Percentiles rank a stretch among this genome's conserved stretches.
Conservation (phyloP, 169 alveolate species). For the Plasmodium gaboni region DNA sequence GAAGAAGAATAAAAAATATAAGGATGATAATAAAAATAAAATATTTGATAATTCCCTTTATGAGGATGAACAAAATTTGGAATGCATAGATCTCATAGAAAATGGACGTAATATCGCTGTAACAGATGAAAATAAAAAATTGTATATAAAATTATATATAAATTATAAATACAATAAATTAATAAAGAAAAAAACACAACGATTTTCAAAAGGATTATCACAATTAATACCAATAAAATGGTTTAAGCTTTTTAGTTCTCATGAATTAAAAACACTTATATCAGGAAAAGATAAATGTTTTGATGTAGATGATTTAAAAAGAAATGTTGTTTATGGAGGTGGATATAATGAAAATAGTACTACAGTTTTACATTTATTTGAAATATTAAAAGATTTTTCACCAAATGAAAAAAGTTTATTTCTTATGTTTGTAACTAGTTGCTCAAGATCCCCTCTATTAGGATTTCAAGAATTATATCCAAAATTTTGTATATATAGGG, state of each 20-base stretch:
- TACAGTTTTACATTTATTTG: constrained; percentile 94
- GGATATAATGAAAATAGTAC: constrained; percentile 89
- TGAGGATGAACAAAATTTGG: neutral
- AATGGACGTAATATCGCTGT: constrained; percentile 84
- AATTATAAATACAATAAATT: constrained; percentile 92
- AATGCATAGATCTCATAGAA: constrained; percentile 80
- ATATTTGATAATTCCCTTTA: too few relatives aligned
- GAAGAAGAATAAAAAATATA: neutral
- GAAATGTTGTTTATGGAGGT: constrained; percentile 93
- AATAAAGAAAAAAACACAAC: constrained; percentile 88
- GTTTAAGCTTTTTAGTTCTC: constrained; percentile 92
- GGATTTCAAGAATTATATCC: constrained; percentile 95
- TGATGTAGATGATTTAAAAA: constrained; percentile 92
- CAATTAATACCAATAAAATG: constrained; percentile 92
- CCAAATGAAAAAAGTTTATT: constrained; percentile 91
- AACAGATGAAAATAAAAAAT: constrained; percentile 88
- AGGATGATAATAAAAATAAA: neutral
- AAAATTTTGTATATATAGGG: constrained; percentile 93
- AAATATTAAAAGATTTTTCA: constrained; percentile 85
- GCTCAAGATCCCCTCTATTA: constrained; percentile 96
- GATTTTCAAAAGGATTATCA: constrained; percentile 94
- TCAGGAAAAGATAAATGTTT: constrained; percentile 93
- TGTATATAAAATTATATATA: constrained; percentile 90
- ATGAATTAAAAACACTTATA: constrained; percentile 94
- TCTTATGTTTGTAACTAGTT: constrained; percentile 96